A percentile compares a stretch with the other conserved stretches of the same genome.
These are phyloP conservation scores for Pistacia integerrima DNA, from an alignment of 345 rosid species.

Conservation along the genomic window DNA sequence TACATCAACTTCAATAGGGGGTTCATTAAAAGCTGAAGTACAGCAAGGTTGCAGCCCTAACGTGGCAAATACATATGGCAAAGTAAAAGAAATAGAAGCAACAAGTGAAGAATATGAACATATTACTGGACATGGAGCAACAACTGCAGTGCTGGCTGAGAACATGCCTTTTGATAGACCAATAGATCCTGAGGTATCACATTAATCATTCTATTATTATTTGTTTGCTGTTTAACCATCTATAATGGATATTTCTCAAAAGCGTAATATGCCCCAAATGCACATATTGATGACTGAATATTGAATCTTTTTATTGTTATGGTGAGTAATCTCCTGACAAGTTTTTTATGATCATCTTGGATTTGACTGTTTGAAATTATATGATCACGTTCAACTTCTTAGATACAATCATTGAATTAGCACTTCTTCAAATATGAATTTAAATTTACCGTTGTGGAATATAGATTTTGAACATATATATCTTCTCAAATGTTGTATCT, in stretches of 20 bases:
- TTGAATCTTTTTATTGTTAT: neutral
- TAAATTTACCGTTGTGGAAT: neutral
- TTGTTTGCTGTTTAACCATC: neutral
- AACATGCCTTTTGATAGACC: conserved; percentile 34
- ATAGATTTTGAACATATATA: neutral
- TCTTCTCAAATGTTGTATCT: conserved; percentile 1
- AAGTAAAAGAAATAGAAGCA: conserved; percentile 29
- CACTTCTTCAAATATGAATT: neutral
- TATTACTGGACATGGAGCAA: conserved; percentile 34
- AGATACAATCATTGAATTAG: neutral
- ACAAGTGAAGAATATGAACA: conserved; percentile 29
- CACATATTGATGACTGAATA: neutral
- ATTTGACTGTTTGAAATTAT: conserved; percentile 5
- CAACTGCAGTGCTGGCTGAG: conserved; percentile 27
- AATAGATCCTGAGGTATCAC: conserved; percentile 45
- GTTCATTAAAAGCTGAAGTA: conserved; percentile 36
- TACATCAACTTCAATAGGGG: conserved; percentile 30
- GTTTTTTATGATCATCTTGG: neutral
- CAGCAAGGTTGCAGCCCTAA: conserved; percentile 24
- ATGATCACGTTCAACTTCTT: neutral
- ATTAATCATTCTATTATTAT: conserved; percentile 7
- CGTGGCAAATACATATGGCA: conserved; percentile 13
- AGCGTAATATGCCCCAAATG: too few species aligned
- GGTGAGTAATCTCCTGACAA: conserved; percentile 5
- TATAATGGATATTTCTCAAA: neutral